Percentiles rank a stretch among this genome's conserved stretches.
phyloP scores from a whole-genome alignment of 441 rosid genomes.

The Dalechampia spathulata region DNA sequence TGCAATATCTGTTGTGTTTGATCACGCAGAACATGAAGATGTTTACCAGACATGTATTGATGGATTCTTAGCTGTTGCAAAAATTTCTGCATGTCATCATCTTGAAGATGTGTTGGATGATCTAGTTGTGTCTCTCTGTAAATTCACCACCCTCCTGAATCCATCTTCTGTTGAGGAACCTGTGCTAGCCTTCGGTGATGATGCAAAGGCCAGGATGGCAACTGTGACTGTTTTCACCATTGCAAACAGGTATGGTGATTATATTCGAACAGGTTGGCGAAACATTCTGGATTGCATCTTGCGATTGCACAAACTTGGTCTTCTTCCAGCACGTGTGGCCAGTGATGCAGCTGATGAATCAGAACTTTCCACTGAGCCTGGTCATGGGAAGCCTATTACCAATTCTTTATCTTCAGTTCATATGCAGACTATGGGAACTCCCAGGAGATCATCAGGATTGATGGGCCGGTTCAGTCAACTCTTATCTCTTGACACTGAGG shows the following conservation, averaged over 20 bases:
- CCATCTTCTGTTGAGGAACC: conserved; percentile 83
- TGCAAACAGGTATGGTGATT: conserved; percentile 93
- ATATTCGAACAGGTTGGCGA: conserved; percentile 90
- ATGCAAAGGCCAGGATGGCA: conserved; percentile 90
- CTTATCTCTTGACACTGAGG: conserved; percentile 90
- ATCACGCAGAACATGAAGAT: conserved; percentile 94
- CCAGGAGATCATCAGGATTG: conserved; percentile 88
- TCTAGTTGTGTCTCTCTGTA: conserved; percentile 90
- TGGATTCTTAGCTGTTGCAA: conserved; percentile 94
- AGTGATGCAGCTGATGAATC: conserved; percentile 97
- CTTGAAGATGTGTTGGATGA: conserved; percentile 96
- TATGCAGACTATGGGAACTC: conserved; percentile 70
- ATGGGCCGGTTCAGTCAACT: conserved; percentile 99
- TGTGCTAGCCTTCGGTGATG: conserved; percentile 90
- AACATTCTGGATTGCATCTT: conserved; percentile 93
- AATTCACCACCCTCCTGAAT: conserved; percentile 86
- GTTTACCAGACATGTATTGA: conserved; percentile 86
- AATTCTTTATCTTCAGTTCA: conserved; percentile 55
- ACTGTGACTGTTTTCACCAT: conserved; percentile 89
- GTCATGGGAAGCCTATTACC: conserved; percentile 63
- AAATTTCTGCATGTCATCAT: conserved; percentile 94
- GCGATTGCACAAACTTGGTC: conserved; percentile 92
- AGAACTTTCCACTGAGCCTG: conserved; percentile 78
- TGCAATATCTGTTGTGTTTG: conserved; percentile 95
- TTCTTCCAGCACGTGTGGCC: conserved; percentile 96